Conservation (phyloP, 1,284 basidiomycete species). For the Ceratobasidium sp. region DNA sequence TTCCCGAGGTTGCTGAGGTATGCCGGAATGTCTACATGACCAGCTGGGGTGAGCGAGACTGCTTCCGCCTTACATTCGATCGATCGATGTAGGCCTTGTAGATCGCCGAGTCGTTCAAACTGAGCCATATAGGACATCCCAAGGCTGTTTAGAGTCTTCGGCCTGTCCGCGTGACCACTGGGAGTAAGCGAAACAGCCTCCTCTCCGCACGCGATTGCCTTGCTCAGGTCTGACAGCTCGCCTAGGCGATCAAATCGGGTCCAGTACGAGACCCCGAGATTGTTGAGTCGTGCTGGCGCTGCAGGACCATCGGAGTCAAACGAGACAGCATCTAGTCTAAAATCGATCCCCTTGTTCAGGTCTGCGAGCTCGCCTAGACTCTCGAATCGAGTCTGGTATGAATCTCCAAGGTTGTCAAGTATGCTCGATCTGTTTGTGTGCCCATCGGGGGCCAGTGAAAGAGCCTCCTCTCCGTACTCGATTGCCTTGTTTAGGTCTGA, state of each 20-base stretch:
- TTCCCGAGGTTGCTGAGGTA: not conserved
- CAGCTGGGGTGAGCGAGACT: not conserved
- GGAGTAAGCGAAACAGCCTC: too few species aligned
- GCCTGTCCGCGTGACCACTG: not conserved
- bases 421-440: not conserved
- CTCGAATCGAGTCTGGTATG: not conserved
- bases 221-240: too few species aligned
- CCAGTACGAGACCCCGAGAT: too few species aligned
- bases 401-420: not conserved
- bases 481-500: not conserved
- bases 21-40: not conserved
- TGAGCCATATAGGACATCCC: not conserved
- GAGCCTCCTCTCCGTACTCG: not conserved
- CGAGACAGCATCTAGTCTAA: too few species aligned
- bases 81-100: not conserved
- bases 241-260: too few species aligned
- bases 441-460: not conserved
- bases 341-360: not conserved
- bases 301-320: too few species aligned
- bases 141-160: not conserved
- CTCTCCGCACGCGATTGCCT: too few species aligned
- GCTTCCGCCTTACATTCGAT: not conserved
- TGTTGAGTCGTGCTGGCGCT: too few species aligned
- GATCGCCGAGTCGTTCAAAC: not conserved
- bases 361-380: not conserved